Conservation (phyloP, 352 stramenopile species). For the Lagenidium giganteum region DNA sequence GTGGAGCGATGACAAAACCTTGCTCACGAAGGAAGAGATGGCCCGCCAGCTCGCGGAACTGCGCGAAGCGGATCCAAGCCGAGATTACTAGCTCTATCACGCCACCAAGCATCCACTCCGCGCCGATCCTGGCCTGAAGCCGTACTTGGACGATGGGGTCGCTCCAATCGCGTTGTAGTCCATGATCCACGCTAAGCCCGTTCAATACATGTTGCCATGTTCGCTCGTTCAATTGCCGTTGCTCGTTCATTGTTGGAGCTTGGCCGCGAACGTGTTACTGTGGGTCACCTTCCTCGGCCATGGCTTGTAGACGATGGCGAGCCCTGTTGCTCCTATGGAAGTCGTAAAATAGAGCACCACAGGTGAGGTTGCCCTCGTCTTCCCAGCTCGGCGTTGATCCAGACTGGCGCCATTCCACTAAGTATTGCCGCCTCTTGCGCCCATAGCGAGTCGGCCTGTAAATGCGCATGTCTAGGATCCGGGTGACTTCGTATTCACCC, state of each 20-base stretch:
- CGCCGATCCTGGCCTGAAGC: slow-evolving; percentile 1
- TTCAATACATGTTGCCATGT: neutral
- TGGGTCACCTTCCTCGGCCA: neutral
- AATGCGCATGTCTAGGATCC: neutral
- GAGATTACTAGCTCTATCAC: too few relatives aligned
- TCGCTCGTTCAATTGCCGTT: neutral
- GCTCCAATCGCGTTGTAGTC: neutral
- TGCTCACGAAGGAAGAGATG: too few relatives aligned
- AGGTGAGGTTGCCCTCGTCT: neutral
- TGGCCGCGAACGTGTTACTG: neutral
- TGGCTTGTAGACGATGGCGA: neutral
- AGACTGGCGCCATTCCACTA: neutral
- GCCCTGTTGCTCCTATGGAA: neutral
- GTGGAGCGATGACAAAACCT: too few relatives aligned
- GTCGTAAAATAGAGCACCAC: neutral
- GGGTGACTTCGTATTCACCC: neutral
- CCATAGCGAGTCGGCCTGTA: neutral
- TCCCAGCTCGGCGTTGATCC: neutral
- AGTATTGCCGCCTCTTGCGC: neutral
- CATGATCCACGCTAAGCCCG: neutral
- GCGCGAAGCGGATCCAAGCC: neutral
- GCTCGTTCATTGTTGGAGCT: neutral
- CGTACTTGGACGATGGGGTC: neutral
- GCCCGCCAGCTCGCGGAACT: neutral
- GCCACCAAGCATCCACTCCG: too few relatives aligned